Conservation (phyloP, 1,139 yeast species). For the Yamadazyma aaseri region DNA sequence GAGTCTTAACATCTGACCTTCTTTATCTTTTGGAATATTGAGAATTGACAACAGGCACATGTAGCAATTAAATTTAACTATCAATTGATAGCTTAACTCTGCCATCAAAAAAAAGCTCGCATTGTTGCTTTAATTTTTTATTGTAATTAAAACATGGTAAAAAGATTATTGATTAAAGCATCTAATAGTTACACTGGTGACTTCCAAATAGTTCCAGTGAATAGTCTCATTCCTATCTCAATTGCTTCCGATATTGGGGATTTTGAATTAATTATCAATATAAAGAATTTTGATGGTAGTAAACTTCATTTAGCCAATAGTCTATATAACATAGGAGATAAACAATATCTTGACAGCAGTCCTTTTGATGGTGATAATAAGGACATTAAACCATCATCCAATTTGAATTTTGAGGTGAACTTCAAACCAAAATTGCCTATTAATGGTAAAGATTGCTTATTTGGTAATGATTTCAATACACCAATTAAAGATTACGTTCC, state of each 20-base stretch:
- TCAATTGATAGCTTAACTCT: too few relatives aligned
- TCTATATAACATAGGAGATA: conserved; percentile 32
- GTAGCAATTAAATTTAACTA: too few relatives aligned
- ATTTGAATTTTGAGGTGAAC: conserved; percentile 34
- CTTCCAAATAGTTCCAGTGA: conserved; percentile 43
- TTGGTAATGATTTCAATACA: conserved; percentile 67
- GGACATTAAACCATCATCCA: conserved; percentile 11
- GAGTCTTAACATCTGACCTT: too few relatives aligned
- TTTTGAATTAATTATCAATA: conserved; percentile 38
- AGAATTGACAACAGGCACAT: too few relatives aligned
- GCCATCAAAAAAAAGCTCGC: too few relatives aligned
- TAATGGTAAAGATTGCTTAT: conserved; percentile 51
- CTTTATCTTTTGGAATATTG: too few relatives aligned
- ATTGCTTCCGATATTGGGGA: conserved; percentile 40
- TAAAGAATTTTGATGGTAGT: conserved; percentile 49
- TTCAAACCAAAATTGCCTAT: conserved; percentile 43
- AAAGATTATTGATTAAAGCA: conserved; percentile 38
- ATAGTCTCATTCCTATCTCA: conserved; percentile 34
- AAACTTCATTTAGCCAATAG: conserved; percentile 35
- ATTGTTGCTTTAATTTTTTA: not conserved
- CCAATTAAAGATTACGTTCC: conserved; percentile 65
- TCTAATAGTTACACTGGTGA: conserved; percentile 25
- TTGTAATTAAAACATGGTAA: conserved; percentile 17
- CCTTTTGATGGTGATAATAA: conserved; percentile 14
- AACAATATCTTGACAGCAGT: conserved; percentile 27